These are phyloP conservation scores for Thalassiosira livingstoniorum DNA, from an alignment of 352 stramenopile species.

Conservation along the genomic window DNA sequence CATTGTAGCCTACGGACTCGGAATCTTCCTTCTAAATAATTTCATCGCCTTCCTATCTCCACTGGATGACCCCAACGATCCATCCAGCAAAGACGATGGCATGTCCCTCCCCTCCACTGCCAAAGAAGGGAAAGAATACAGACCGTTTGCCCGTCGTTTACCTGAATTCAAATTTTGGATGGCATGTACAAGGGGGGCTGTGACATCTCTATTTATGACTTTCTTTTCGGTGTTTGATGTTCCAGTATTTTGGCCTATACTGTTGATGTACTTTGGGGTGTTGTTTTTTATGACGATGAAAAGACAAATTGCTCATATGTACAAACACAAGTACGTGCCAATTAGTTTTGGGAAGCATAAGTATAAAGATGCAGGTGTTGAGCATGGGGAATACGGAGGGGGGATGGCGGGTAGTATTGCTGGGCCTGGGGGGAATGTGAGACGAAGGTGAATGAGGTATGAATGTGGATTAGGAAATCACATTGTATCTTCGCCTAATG, in stretches of 20 bases:
- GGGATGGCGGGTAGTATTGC: slow-evolving; percentile 70
- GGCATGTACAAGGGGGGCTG: slow-evolving; percentile 85
- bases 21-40: slow-evolving; percentile 99
- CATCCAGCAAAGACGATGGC: slow-evolving; percentile 83
- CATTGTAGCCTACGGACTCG: slow-evolving; percentile 98
- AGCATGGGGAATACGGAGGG: slow-evolving; percentile 76
- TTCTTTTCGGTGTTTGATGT: slow-evolving; percentile 98
- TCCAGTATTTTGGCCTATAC: slow-evolving; percentile 99
- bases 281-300: slow-evolving; percentile 99
- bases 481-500: too few species aligned
- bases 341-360: slow-evolving; percentile 96
- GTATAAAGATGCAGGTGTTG: slow-evolving; percentile 89
- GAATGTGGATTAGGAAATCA: too few species aligned
- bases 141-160: slow-evolving; percentile 86
- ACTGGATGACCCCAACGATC: slow-evolving; percentile 87
- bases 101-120: slow-evolving; percentile 90
- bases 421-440: slow-evolving; percentile 15
- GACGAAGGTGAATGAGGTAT: too few species aligned
- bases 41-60: slow-evolving; percentile 99
- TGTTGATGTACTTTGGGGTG: slow-evolving; percentile 99
- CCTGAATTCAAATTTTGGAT: slow-evolving; percentile 99
- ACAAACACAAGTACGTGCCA: slow-evolving; percentile 99
- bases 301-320: slow-evolving; percentile 99
- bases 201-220: slow-evolving; percentile 95
- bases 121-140: slow-evolving; percentile 83